phyloP scores from a whole-genome alignment of 2,329 filamentous ascomycete genomes.

The Fusarium chaquense region DNA sequence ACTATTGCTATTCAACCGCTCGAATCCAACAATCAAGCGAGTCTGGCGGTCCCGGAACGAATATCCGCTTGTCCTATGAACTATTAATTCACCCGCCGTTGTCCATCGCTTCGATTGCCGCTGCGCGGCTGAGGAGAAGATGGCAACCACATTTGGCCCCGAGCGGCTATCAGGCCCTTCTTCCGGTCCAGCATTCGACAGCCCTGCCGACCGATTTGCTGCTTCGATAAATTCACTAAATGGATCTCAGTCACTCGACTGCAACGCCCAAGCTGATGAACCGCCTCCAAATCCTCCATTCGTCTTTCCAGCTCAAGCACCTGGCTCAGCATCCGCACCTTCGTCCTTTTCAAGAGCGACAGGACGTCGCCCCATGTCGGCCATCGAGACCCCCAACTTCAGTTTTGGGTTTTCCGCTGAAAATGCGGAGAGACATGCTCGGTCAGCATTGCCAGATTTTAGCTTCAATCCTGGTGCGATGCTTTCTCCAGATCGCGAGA shows the following conservation, averaged over 20 bases:
- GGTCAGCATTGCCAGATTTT: slow-evolving; percentile 64
- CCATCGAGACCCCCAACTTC: slow-evolving; percentile 60
- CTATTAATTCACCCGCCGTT: slow-evolving; percentile 52
- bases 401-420: slow-evolving; percentile 50
- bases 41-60: slow-evolving; percentile 11
- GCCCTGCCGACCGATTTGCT: slow-evolving; percentile 43
- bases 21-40: slow-evolving; percentile 26
- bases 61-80: slow-evolving; percentile 55
- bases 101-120: slow-evolving; percentile 61
- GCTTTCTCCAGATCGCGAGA: slow-evolving; percentile 56
- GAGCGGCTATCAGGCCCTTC: slow-evolving; percentile 52
- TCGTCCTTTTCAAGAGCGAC: slow-evolving; percentile 62
- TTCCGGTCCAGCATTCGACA: slow-evolving; percentile 44
- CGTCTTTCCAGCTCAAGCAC: slow-evolving; percentile 67
- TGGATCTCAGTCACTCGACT: slow-evolving; percentile 32
- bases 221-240: slow-evolving; percentile 36
- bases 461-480: slow-evolving; percentile 67
- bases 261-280: slow-evolving; percentile 26
- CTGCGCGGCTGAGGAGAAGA: slow-evolving; percentile 61
- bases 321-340: slow-evolving; percentile 60
- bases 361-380: slow-evolving; percentile 65
- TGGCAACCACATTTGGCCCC: slow-evolving; percentile 57
- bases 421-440: slow-evolving; percentile 42
- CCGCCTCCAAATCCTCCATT: slow-evolving; percentile 74
- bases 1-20: slow-evolving; percentile 11